Conservation (phyloP, 257 asterid genomes). For the Coffea canephora region DNA sequence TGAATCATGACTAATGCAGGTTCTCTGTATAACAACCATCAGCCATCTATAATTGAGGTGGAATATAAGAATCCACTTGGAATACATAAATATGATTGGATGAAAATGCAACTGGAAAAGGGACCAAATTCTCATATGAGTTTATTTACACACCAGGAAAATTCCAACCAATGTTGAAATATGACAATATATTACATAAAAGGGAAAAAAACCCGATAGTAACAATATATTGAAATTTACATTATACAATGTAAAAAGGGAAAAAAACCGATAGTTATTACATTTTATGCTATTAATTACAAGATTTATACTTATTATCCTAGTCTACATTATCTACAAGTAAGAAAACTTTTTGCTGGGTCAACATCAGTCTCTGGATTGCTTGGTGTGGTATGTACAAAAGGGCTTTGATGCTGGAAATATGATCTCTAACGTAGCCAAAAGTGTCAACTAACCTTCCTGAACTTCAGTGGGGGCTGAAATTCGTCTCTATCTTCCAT, state of each 20-base stretch:
- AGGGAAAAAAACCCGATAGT: neutral
- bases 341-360: neutral
- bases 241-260: neutral
- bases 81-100: no score
- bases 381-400: slow-evolving; percentile 2
- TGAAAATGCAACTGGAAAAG: no score
- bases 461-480: slow-evolving; percentile 5
- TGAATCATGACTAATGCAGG: no score
- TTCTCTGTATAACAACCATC: no score
- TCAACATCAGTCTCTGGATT: neutral
- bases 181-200: no score
- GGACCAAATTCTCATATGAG: no score
- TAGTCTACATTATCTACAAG: neutral
- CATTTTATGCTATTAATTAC: neutral
- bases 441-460: neutral
- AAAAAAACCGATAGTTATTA: neutral
- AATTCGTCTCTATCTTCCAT: slow-evolving; percentile 12
- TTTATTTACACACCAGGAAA: no score
- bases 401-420: neutral
- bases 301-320: neutral
- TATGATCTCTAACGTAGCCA: neutral
- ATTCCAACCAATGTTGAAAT: no score
- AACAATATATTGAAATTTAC: neutral
- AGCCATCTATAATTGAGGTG: no score
- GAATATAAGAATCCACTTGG: no score